These are phyloP conservation scores for Clonostachys byssicola DNA, from an alignment of 2,329 filamentous ascomycete species.

Conservation along the genomic window DNA sequence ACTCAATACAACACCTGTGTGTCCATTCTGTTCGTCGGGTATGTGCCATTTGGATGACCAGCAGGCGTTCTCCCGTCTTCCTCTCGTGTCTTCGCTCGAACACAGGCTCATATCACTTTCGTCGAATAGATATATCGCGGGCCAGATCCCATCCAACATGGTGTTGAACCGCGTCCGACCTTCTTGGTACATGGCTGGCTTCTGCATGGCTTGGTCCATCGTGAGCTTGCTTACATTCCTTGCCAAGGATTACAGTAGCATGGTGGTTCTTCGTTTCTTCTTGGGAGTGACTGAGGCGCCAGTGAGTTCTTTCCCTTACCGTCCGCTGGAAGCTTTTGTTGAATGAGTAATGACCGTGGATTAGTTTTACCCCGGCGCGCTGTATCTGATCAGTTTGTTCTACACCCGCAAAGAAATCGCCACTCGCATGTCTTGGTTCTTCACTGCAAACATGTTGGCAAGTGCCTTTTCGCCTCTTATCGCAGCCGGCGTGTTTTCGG, in stretches of 20 bases:
- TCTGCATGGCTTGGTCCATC: conserved; percentile 5
- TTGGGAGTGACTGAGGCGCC: conserved; percentile 9
- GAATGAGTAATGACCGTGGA: conserved; percentile 25
- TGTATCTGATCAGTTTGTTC: conserved; percentile 41
- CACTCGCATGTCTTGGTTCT: conserved; percentile 51
- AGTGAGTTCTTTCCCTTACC: neutral
- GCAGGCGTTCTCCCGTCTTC: neutral
- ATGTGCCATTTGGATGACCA: neutral
- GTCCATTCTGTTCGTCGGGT: conserved; percentile 14
- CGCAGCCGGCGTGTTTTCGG: conserved; percentile 41
- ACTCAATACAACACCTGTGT: conserved; percentile 15
- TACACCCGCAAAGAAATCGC: conserved; percentile 43
- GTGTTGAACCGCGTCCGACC: conserved; percentile 14
- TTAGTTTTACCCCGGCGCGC: conserved; percentile 41
- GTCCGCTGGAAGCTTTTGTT: neutral
- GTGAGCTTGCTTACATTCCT: conserved; percentile 5
- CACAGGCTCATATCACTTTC: too few species aligned
- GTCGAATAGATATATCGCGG: conserved; percentile 6
- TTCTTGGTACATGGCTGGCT: conserved; percentile 20
- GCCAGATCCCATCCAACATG: conserved; percentile 37
- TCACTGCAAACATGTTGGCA: conserved; percentile 52
- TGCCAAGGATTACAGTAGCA: neutral
- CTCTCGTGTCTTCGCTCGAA: too few species aligned
- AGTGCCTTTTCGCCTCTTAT: conserved; percentile 47
- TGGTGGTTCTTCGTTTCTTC: conserved; percentile 7